phyloP scores from a whole-genome alignment of 352 stramenopile species.

The Elongisporangium prolatum region DNA sequence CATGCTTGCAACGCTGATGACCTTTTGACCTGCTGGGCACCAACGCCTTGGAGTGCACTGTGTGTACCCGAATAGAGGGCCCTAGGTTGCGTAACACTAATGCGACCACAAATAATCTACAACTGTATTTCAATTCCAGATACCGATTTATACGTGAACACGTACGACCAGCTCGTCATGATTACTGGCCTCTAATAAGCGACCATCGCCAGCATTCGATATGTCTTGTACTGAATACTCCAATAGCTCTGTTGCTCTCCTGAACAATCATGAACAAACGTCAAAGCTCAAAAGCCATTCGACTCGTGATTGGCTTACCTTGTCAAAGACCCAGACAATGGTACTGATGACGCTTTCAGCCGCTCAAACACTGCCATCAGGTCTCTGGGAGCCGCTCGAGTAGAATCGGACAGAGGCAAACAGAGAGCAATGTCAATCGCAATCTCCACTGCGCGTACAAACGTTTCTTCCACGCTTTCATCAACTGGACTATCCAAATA shows the following conservation, averaged over 20 bases:
- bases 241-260: background rate
- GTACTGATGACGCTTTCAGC: background rate
- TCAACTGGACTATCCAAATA: background rate
- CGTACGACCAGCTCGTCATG: background rate
- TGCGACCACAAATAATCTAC: too few relatives aligned
- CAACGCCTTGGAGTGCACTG: background rate
- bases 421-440: background rate
- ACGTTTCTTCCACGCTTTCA: background rate
- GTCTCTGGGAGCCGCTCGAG: background rate
- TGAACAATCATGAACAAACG: background rate
- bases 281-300: background rate
- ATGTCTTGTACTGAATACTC: background rate
- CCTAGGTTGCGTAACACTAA: background rate
- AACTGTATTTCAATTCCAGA: too few relatives aligned
- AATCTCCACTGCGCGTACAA: background rate
- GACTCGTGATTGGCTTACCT: background rate
- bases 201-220: background rate
- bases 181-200: background rate
- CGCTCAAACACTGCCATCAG: background rate
- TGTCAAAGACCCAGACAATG: background rate
- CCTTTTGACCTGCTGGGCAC: background rate
- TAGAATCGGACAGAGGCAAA: background rate
- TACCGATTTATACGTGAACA: background rate
- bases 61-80: background rate
- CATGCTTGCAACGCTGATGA: slow-evolving; percentile 19